Evolutionary conservation across 768 basidiomycete species (phyloP), one percentile per base, ranked within the genome.

Genomic region (Mycena sanguinolenta): DNA sequence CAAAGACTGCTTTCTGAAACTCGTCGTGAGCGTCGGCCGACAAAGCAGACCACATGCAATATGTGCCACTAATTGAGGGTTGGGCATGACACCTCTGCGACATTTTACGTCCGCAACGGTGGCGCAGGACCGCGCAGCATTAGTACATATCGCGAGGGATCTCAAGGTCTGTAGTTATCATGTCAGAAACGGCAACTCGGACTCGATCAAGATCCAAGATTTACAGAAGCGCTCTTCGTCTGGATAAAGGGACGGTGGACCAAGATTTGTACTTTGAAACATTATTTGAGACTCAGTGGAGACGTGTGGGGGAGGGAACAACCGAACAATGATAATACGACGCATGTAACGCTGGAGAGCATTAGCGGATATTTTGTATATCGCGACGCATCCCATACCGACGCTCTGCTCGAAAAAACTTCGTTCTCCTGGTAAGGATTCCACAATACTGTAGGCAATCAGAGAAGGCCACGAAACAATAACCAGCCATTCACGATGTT

Each of bases 191-290:
- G 6, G 23, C 4, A 23, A 34, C 44, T 49, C 34, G n/a, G n/a
- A n/a, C n/a, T n/a, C 34, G 14, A n/a, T 58, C 21, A 21, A 46
- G 2, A 32, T 21, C 10, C 36, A 5, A 34, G 30, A 30, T 63
- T 3, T 38, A 70, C 71, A 4, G 61, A 63, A 19, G 71, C 25
- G 23, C 49, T 58, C 1, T 83, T 82, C 2, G 84, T 82, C 0
- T 86, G 88, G 57, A 91, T 86, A 79, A 89, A 91, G 6, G 88
- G 89, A 44, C 91, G 83, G 75, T 92, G 91, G 49, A 90, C 82
- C 61, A 86, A 76, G 73, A 91, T 90, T 76, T 88, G 84, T 0
- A 72, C 67, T 72, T 10, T 0, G 19, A 39, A 21, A n/a, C n/a
- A 21, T 46, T 2, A 14, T 61, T 0, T n/a, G n/a, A n/a, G n/a